Evolutionary conservation across 768 basidiomycete genomes (phyloP).

Genomic region (Agrocybe praecox): DNA sequence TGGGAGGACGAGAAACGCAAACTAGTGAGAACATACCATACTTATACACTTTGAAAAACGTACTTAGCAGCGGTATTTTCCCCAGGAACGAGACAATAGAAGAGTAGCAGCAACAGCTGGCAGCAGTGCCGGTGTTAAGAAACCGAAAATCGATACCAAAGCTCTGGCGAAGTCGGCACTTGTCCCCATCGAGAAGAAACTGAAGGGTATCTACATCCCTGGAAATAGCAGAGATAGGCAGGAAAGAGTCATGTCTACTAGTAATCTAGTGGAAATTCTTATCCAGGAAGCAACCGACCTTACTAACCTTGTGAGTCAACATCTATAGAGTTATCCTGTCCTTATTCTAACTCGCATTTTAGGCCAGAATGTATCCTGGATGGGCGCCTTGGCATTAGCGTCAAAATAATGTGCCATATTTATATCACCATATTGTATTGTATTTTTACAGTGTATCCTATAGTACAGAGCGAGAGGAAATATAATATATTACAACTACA

Average conservation of each 20-base stretch:
- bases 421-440: not conserved
- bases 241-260: conserved; percentile 68
- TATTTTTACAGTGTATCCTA: not conserved
- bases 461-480: conserved; percentile 1
- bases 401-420: not conserved
- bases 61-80: not conserved
- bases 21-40: conserved; percentile 38
- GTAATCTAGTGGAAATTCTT: conserved; percentile 87
- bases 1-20: conserved; percentile 87
- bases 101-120: conserved; percentile 35
- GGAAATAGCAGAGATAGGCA: conserved; percentile 50
- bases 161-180: conserved; percentile 77
- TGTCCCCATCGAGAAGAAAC: conserved; percentile 80
- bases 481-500: not conserved
- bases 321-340: not conserved
- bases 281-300: conserved; percentile 86
- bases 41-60: not conserved
- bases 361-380: conserved; percentile 91
- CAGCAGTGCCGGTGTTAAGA: conserved; percentile 9
- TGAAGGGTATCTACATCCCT: conserved; percentile 69
- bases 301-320: conserved; percentile 56
- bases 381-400: conserved; percentile 82
- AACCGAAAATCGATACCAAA: conserved; percentile 49
- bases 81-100: conserved; percentile 48
- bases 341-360: conserved; percentile 14